These are phyloP conservation scores for Fusarium subtropicale DNA, from an alignment of 2,329 filamentous ascomycete genomes.

Conservation along the genomic window DNA sequence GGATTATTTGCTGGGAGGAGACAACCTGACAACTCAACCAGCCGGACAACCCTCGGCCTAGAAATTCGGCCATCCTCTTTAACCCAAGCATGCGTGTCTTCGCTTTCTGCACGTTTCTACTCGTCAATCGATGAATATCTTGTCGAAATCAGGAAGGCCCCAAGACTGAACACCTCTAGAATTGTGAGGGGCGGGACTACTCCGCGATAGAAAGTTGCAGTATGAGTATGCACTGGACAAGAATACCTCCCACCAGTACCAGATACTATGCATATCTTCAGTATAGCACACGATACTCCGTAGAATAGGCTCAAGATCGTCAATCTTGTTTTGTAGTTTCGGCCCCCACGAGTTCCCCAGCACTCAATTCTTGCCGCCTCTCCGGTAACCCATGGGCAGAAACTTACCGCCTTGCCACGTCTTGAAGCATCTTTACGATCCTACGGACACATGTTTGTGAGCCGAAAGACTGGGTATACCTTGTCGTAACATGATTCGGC, in stretches of 20 bases:
- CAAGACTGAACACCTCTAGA: background rate
- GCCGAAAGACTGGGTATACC: constrained; percentile 3
- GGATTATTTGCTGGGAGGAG: constrained; percentile 3
- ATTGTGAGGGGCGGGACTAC: background rate
- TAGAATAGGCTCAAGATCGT: constrained; percentile 9
- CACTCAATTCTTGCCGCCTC: background rate
- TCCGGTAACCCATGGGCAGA: background rate
- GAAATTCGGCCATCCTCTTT: background rate
- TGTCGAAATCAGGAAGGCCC: constrained; percentile 2
- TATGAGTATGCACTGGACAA: constrained; percentile 7
- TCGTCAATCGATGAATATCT: constrained; percentile 11
- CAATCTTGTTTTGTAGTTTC: constrained; percentile 10
- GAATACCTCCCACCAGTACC: constrained; percentile 9
- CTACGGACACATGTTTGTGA: background rate
- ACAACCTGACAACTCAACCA: constrained; percentile 6
- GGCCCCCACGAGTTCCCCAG: constrained; percentile 8
- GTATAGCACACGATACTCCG: background rate
- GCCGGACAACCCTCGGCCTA: background rate
- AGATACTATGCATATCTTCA: background rate
- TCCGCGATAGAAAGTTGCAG: background rate
- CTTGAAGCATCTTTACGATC: background rate
- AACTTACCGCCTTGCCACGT: constrained; percentile 2
- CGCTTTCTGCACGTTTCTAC: constrained; percentile 6
- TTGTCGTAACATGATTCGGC: background rate
- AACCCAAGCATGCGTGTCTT: background rate